These are phyloP conservation scores for Ulota crispa DNA, from an alignment of 225 moss, liverwort and hornwort genomes.

Conservation along the genomic window DNA sequence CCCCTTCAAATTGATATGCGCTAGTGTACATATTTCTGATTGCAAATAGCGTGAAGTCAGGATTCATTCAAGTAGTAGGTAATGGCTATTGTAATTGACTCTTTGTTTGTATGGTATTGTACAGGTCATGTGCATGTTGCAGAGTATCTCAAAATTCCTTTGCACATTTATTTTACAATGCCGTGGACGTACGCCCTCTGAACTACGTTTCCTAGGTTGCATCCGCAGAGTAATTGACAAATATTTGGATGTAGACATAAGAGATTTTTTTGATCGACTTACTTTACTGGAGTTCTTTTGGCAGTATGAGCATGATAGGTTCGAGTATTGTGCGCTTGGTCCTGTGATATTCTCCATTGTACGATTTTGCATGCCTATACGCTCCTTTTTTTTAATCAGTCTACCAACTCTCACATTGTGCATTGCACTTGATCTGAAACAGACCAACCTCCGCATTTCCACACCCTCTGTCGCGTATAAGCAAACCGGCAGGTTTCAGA, in stretches of 20 bases:
- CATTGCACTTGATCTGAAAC: constrained; percentile 35
- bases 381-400: background rate
- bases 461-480: constrained; percentile 86
- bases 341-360: background rate
- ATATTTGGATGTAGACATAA: constrained; percentile 5
- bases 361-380: constrained; percentile 2
- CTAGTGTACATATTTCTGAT: background rate
- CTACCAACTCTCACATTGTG: background rate
- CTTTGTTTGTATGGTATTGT: constrained; percentile 5
- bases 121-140: constrained; percentile 99
- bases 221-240: constrained; percentile 1
- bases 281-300: background rate
- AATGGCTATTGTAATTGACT: background rate
- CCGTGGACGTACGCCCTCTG: constrained; percentile 87
- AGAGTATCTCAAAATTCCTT: constrained; percentile 80
- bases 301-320: background rate
- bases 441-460: constrained; percentile 92
- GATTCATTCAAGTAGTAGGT: background rate
- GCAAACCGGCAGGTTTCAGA: constrained; percentile 62
- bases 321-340: constrained; percentile 12
- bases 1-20: background rate
- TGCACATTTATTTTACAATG: constrained; percentile 97
- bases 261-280: constrained; percentile 1
- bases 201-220: constrained; percentile 14
- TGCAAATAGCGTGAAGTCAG: background rate